Conservation (phyloP, 345 rosid species). For the Gossypium arboreum region DNA sequence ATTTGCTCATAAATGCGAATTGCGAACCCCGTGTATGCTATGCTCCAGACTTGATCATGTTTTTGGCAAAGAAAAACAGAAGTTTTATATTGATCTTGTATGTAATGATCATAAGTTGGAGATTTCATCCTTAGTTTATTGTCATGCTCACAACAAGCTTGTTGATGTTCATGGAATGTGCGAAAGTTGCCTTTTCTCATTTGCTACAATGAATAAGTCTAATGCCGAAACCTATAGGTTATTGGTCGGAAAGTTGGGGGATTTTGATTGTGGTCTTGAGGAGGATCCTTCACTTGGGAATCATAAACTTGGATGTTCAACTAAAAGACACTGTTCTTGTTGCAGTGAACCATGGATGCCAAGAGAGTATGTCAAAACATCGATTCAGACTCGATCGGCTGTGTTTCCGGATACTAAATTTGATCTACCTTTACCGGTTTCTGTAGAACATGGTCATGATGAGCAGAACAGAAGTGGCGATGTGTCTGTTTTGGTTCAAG, state of each 20-base stretch:
- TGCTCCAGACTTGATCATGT: conserved; percentile 92
- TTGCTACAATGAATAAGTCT: conserved; percentile 67
- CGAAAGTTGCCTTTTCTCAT: conserved; percentile 72
- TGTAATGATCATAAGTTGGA: conserved; percentile 78
- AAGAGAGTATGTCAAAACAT: conserved; percentile 28
- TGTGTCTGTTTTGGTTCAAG: conserved; percentile 17
- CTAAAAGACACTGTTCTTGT: conserved; percentile 50
- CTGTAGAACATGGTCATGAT: conserved; percentile 20
- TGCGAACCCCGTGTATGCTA: conserved; percentile 70
- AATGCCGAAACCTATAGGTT: conserved; percentile 52
- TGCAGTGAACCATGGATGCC: conserved; percentile 56
- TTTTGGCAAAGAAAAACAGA: conserved; percentile 43
- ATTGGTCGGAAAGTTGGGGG: conserved; percentile 70
- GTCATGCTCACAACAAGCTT: conserved; percentile 76
- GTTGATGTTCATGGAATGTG: conserved; percentile 80
- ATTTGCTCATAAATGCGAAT: conserved; percentile 52
- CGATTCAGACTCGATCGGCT: conserved; percentile 28
- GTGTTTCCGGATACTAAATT: conserved; percentile 29
- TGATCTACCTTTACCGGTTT: conserved; percentile 27
- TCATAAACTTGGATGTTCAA: conserved; percentile 18
- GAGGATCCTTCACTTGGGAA: conserved; percentile 28
- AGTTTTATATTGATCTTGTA: conserved; percentile 61
- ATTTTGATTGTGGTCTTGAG: conserved; percentile 32
- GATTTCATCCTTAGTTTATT: conserved; percentile 74
- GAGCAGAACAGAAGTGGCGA: conserved; percentile 20